phyloP scores from a whole-genome alignment of 2,329 filamentous ascomycete species.

The Ceratocystis colombiana region DNA sequence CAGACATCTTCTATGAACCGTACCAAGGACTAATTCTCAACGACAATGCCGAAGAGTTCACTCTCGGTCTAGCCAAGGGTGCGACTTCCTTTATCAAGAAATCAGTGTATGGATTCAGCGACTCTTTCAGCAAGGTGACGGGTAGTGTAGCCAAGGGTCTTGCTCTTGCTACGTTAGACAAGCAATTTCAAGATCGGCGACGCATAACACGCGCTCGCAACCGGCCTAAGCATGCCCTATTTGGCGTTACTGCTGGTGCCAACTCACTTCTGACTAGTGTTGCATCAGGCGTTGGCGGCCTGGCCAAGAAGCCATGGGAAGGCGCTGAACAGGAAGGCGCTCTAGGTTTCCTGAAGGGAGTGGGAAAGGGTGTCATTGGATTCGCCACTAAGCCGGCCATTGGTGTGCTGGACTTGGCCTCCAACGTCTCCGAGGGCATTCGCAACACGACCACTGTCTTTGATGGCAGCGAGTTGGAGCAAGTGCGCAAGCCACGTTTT shows the following conservation, averaged over 20 bases:
- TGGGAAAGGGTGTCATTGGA: conserved; percentile 87
- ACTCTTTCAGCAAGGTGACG: conserved; percentile 96
- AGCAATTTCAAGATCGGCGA: conserved; percentile 94
- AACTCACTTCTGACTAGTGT: conserved; percentile 90
- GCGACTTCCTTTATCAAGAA: conserved; percentile 98
- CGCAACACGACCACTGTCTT: conserved; percentile 98
- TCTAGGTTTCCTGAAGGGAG: conserved; percentile 90
- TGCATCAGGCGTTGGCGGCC: conserved; percentile 83
- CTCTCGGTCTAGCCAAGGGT: conserved; percentile 88
- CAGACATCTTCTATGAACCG: conserved; percentile 97
- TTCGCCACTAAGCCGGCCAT: conserved; percentile 96
- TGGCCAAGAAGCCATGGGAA: conserved; percentile 87
- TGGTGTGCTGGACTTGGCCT: conserved; percentile 91
- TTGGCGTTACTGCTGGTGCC: conserved; percentile 88
- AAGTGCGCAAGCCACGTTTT: conserved; percentile 85
- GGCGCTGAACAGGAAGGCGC: conserved; percentile 93
- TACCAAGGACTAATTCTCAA: conserved; percentile 97
- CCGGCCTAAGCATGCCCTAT: conserved; percentile 90
- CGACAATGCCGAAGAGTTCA: conserved; percentile 88
- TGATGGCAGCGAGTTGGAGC: conserved; percentile 85
- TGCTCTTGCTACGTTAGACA: conserved; percentile 89
- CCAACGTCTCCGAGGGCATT: conserved; percentile 92
- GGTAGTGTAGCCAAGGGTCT: conserved; percentile 95
- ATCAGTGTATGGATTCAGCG: conserved; percentile 91
- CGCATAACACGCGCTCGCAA: conserved; percentile 90